Evolutionary conservation across 768 basidiomycete species (phyloP), one percentile per base, ranked within the genome.

Genomic region (Pluteus cervinus): DNA sequence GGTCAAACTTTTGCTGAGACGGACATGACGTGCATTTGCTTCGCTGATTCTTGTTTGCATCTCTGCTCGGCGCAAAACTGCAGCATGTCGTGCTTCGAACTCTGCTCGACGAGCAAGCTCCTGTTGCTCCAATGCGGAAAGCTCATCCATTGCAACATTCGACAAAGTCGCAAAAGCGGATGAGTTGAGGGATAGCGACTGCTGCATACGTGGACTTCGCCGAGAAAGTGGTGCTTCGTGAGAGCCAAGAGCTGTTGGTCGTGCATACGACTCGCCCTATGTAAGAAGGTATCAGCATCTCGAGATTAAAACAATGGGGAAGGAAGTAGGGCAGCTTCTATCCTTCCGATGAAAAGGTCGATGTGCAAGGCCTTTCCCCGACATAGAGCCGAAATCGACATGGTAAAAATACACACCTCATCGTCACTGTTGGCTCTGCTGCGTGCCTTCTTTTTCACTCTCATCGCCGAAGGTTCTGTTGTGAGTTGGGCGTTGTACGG

Each of bases 91-190:
- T 7, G 80, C 73, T 55, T 91, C 87, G 60, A 82, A 94, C 54
- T 90, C 85, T n/a, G 87, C 89, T 24, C 90, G 71, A 14, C 90
- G 72, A 22, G 80, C 58, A 3, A 88, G 83, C 57, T 96, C 93
- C 42, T 81, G 74, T 25, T 81, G 81, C 55, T 98, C 93, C 21
- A 98, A 79, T 48, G 82, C 80, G 50, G 86, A 83, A 6, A 98
- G 73, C 54, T 96, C 89, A 41, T 89, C 89, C 62, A 93, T 83
- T 3, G 92, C 91, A 14, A 85, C 65, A 21, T 65, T 81, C 30
- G 83, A 82, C 14, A 87, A 58, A 1, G 82, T 70, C n/a, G 75
- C 74, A 49, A 86, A 77, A 2, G 83, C 69, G 23, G 76, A 62
- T 8, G 62, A 56, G 29, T 51, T 48, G 31, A 56, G 39, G 24